Conservation (phyloP, 2,329 filamentous ascomycete genomes). For the Xylariaceae sp. region DNA sequence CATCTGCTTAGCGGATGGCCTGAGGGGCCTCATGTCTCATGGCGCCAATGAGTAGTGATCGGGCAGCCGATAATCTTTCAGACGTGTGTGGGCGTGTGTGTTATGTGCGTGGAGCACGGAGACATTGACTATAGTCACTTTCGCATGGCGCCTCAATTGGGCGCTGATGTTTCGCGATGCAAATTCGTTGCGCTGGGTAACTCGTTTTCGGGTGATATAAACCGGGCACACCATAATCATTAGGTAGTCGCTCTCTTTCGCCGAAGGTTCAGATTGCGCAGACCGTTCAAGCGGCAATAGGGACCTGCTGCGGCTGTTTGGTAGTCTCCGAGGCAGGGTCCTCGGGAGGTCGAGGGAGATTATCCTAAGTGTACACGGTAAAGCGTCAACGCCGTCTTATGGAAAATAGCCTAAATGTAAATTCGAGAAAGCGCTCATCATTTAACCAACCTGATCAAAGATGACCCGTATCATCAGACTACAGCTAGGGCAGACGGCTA, state of each 20-base stretch:
- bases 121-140: not conserved
- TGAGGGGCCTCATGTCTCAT: not conserved
- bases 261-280: not conserved
- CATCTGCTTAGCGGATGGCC: not conserved
- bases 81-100: not conserved
- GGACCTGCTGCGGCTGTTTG: slow-evolving; percentile 27
- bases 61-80: not conserved
- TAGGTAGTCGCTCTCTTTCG: not conserved
- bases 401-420: not conserved
- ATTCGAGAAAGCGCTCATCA: not conserved
- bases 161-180: slow-evolving; percentile 2
- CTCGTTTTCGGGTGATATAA: not conserved
- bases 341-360: slow-evolving; percentile 29
- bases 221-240: not conserved
- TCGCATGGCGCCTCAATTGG: not conserved
- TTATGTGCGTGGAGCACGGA: not conserved
- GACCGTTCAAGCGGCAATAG: slow-evolving; percentile 26
- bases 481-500: slow-evolving; percentile 96
- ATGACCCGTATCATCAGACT: slow-evolving; percentile 95
- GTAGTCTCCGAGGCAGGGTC: slow-evolving; percentile 22
- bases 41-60: not conserved
- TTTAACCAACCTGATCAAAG: slow-evolving; percentile 67
- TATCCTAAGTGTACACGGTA: slow-evolving; percentile 20
- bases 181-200: not conserved
- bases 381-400: slow-evolving; percentile 7